phyloP scores from a whole-genome alignment of 202 grass and related monocot genomes.

The Digitaria exilis region DNA sequence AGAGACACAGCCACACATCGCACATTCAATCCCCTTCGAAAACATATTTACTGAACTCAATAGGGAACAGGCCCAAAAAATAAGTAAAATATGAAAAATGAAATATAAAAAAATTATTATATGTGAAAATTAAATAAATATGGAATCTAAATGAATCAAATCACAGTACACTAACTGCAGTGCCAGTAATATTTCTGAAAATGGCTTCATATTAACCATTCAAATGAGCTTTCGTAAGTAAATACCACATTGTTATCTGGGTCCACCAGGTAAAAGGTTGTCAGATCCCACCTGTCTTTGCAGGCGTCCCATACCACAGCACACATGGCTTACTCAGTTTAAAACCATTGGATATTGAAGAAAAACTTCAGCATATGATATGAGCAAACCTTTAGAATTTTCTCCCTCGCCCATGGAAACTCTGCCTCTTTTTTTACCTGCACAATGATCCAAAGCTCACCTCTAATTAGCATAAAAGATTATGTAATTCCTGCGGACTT shows the following conservation, averaged over 20 bases:
- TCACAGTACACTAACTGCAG: not conserved
- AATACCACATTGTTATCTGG: not conserved
- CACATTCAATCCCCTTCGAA: no score
- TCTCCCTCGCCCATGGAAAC: conserved; percentile 6
- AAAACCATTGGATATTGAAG: not conserved
- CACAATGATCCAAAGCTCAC: not conserved
- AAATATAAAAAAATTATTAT: not conserved
- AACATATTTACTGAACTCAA: no score
- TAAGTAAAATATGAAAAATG: not conserved
- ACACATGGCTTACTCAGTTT: not conserved
- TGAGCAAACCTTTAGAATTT: conserved; percentile 44
- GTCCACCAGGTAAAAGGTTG: not conserved
- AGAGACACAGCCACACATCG: no score
- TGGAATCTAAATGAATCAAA: not conserved
- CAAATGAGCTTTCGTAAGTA: not conserved
- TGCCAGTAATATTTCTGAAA: not conserved
- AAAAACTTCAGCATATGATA: not conserved
- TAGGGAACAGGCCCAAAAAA: not conserved
- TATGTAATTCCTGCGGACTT: not conserved
- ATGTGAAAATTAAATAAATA: not conserved
- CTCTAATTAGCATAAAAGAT: conserved; percentile 1
- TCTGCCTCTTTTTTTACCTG: conserved; percentile 13
- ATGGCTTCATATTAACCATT: not conserved
- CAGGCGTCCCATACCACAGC: not conserved
- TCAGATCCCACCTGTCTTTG: not conserved